phyloP scores from a whole-genome alignment of 495 filamentous ascomycete genomes.

The Hypomontagnella monticulosa region DNA sequence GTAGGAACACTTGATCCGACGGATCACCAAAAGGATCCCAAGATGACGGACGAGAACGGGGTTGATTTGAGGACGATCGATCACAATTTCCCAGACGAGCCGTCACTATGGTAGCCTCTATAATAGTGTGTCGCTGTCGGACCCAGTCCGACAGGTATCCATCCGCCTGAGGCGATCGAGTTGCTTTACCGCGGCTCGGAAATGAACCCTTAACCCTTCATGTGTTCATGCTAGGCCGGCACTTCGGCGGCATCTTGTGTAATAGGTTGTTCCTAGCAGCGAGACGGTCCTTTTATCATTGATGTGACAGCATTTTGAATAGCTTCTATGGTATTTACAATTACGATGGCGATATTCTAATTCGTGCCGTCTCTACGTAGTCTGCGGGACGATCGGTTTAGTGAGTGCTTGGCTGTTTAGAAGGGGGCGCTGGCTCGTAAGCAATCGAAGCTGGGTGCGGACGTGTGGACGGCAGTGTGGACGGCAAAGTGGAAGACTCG shows the following conservation, averaged over 20 bases:
- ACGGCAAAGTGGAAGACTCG: conserved; percentile 4
- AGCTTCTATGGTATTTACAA: conserved; percentile 13
- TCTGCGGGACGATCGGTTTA: conserved; percentile 30
- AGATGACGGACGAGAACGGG: conserved; percentile 19
- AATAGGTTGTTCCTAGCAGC: conserved; percentile 30
- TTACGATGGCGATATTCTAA: not conserved
- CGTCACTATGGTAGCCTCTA: conserved; percentile 3
- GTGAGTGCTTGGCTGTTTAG: conserved; percentile 11
- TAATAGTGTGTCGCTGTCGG: conserved; percentile 2
- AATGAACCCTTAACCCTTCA: conserved; percentile 18
- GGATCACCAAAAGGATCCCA: conserved; percentile 22
- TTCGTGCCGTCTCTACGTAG: conserved; percentile 5
- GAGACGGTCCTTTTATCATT: conserved; percentile 28
- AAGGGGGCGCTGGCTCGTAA: not conserved
- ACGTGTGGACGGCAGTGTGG: not conserved
- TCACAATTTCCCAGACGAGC: conserved; percentile 32
- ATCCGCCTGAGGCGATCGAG: conserved; percentile 20
- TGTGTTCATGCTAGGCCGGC: conserved; percentile 9
- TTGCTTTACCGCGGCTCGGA: conserved; percentile 27
- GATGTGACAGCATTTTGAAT: not conserved
- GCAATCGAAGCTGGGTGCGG: too few relatives aligned
- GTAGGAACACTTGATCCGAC: conserved; percentile 20
- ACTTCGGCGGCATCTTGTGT: conserved; percentile 30
- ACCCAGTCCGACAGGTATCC: conserved; percentile 24
- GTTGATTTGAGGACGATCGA: conserved; percentile 25